Evolutionary conservation across 768 basidiomycete genomes (phyloP), one percentile per base, ranked within the genome.

Genomic region (Tylopilus subfusipes): DNA sequence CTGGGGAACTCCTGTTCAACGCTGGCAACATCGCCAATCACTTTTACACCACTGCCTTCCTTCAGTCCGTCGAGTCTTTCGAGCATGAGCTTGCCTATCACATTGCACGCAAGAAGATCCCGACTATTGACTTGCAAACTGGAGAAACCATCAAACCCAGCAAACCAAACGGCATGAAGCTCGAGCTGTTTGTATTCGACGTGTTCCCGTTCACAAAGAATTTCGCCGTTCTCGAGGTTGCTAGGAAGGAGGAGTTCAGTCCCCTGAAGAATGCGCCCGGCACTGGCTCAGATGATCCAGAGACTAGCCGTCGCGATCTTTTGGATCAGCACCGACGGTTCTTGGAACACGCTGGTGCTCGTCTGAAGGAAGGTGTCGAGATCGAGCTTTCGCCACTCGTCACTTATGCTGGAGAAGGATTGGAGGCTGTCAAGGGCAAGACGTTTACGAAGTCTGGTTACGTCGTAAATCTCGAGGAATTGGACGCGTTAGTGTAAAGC

Each of bases 11-110:
- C 50, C 74, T 83, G 22, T 98, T 94, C 85, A 82, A 94, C 54
- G 96, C 96, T 7, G 97, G 83, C 33, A 99, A 99, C 74, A 98
- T 99, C 68, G 97, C 82, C 64, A 98, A 98, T 73, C 97, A 99
- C 72, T 97, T 98, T 74, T 99, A 97, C 76, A 94, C 94, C 38
- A 88, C 88, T 30, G 70, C 77, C 24, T 98, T 90, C 76, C 81
- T 99, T 53, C 82, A 86, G 56, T 70, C 75, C 39, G 87, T 94
- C 48, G 85, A 89, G 62, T 72, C 79, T 3, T 93, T 96, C 69
- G 96, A 98, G 70, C 77, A 83, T 42, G 77, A 90, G 53, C 90
- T 99, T 73, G 87, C 94, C 14, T 98, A 90, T 83, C 97, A 99
- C 76, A 94, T 99, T 63, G 97, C 97, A 38, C 85, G 88, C 63